Evolutionary conservation across 768 basidiomycete genomes (phyloP), one percentile per base, ranked within the genome.

Genomic region (Boletus subparvulus): DNA sequence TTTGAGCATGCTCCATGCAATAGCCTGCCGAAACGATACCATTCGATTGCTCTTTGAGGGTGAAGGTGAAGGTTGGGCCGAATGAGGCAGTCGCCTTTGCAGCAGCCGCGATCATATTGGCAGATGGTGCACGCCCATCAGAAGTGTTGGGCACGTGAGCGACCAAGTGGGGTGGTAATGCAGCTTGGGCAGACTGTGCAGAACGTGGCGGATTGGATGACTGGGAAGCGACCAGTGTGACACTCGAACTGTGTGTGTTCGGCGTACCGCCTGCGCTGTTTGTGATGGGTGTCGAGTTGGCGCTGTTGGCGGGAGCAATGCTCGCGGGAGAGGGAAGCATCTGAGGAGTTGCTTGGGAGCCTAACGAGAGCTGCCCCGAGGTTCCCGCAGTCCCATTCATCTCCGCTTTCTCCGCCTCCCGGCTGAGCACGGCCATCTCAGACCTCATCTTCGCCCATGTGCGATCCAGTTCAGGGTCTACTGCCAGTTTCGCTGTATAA

Each of bases 291-390:
- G 89, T 92, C 14, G 89, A 91, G 61, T 88, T 89, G 51, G 87
- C 83, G 64, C 89, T 92, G 62, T 78, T 85, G 8, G 82, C 76
- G 16, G 85, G 77, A 13, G 78, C 82, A 55, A 86, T 85, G 67
- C 85, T 88, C 11, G 85, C 87, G 3, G 87, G 87, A 36, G 88
- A 90, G 37, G 88, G 90, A 44, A 91, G 82, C 90, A 90, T 90
- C 33, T 83, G 83, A 33, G 88, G 87, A 0, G 85, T 84, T 7
- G 72, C 65, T 50, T 79, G 74, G 40, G 70, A 67, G 56, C 55
- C 48, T 17, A 65, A 55, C 19, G 69, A 49, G 43, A 70, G 69
- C 52, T 67, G 69, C 30, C 65, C 60, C 52, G 67, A 59, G 56
- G 61, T 52, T 0, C 63, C 62, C 55, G 62, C 62, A 51, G 59